Conservation (phyloP, 2,329 filamentous ascomycete genomes). For the Phaeoacremonium minimum region DNA sequence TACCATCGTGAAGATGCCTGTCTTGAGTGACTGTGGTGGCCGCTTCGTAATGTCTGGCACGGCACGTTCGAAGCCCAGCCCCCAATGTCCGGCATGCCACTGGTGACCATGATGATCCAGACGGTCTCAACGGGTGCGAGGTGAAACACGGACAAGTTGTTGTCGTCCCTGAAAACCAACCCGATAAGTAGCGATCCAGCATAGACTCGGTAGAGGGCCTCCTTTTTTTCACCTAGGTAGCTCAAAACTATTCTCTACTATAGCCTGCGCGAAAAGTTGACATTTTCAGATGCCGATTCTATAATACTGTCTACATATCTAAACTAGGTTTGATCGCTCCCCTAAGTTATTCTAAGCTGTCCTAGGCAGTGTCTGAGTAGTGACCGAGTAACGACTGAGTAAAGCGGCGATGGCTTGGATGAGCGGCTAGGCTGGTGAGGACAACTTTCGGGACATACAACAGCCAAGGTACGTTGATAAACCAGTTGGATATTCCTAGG, state of each 20-base stretch:
- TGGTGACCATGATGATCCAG: slow-evolving; percentile 70
- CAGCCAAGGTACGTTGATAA: too few relatives aligned
- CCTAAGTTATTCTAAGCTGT: too few relatives aligned
- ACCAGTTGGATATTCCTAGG: too few relatives aligned
- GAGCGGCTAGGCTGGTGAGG: not conserved
- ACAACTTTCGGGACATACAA: not conserved
- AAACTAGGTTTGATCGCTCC: too few relatives aligned
- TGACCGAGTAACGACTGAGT: too few relatives aligned
- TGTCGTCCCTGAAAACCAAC: slow-evolving; percentile 58
- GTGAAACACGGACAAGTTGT: slow-evolving; percentile 58
- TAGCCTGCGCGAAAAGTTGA: too few relatives aligned
- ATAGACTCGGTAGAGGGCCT: too few relatives aligned
- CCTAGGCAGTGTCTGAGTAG: too few relatives aligned
- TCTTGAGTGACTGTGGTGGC: slow-evolving; percentile 50
- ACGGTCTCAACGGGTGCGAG: slow-evolving; percentile 64
- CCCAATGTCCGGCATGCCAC: slow-evolving; percentile 63
- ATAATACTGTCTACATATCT: too few relatives aligned
- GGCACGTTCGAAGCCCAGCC: slow-evolving; percentile 60
- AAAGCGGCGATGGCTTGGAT: too few relatives aligned
- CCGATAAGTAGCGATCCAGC: slow-evolving; percentile 60
- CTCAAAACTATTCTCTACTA: not conserved
- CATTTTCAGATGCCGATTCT: too few relatives aligned
- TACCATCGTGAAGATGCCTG: slow-evolving; percentile 55
- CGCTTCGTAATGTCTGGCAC: slow-evolving; percentile 58
- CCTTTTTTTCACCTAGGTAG: too few relatives aligned